Evolutionary conservation across 2,329 filamentous ascomycete species (phyloP).

Genomic region (Exophiala sp.): DNA sequence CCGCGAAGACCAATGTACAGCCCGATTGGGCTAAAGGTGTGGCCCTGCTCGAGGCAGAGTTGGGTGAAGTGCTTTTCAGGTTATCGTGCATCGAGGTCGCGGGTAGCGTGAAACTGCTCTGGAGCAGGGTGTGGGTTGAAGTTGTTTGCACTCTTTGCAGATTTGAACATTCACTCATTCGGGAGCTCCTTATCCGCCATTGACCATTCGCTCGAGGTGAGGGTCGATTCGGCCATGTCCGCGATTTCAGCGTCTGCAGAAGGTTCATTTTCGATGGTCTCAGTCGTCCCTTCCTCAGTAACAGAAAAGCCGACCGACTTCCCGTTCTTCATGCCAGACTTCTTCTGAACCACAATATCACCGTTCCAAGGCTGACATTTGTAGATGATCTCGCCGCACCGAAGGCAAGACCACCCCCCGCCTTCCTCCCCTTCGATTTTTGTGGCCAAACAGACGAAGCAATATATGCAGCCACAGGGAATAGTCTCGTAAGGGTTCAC

Average conservation of each 20-base stretch:
- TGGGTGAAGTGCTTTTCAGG: too few species aligned
- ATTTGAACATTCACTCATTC: neutral
- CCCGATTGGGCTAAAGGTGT: too few species aligned
- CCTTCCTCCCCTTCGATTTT: constrained; percentile 88
- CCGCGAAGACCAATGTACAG: neutral
- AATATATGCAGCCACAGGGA: constrained; percentile 89
- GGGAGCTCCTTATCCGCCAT: constrained; percentile 15
- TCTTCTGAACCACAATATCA: constrained; percentile 63
- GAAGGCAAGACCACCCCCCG: constrained; percentile 86
- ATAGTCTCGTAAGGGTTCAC: constrained; percentile 94
- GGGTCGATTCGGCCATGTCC: constrained; percentile 12
- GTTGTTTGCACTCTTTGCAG: neutral
- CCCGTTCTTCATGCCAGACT: constrained; percentile 37
- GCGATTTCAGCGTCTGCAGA: neutral
- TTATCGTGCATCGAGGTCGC: neutral
- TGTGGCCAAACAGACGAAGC: constrained; percentile 91
- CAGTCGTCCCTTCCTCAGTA: constrained; percentile 3
- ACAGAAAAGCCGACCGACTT: constrained; percentile 55
- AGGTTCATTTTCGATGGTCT: neutral
- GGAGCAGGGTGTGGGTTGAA: neutral
- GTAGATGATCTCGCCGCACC: constrained; percentile 79
- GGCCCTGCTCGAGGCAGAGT: too few species aligned
- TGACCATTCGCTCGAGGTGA: constrained; percentile 19
- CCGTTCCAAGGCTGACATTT: constrained; percentile 89
- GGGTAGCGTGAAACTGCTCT: neutral